Base-by-base conservation (phyloP, 345 rosid species). In the Aquilaria yunnanensis region DNA sequence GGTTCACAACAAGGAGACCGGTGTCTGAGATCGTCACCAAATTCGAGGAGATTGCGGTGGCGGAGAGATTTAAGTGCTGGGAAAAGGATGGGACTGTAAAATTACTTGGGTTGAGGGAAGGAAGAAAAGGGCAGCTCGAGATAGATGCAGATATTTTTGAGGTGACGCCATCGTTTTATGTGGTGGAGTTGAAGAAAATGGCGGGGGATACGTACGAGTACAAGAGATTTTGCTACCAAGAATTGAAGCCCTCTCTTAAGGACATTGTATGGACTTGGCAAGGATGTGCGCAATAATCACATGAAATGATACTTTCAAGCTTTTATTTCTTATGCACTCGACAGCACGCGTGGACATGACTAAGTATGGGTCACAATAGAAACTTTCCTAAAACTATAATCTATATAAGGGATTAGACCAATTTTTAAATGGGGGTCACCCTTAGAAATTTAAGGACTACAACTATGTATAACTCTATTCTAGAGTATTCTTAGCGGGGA, bases 211-310 rank as follows among this genome's bases (percentile, higher is more conserved):
- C 98, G 4, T 65, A 87, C 63, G 96, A 92, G 71, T 92, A 89
- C 60, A 76, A 63, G 47, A 58, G 80, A 4, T 89, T 92, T 51
- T 89, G 83, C 51, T 80, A 84, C 67, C 71, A 66, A 5, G 96
- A 72, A 65, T 66, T 92, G 62, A 92, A 77, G 69, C 91, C 96
- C 16, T 87, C 93, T 31, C 81, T 92, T 7, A 80, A 83, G 67
- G 98, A 89, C 59, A 90, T 92, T n/a, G 96, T 89, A 6, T 85
- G 98, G 96, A 78, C 78, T 45, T 92, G 96, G 94, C 79, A 87
- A 62, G 92, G 86, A 50, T 67, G 29, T 65, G 70, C 62, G 63
- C 77, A 54, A 51, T 14, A 62, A 37, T 14, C 23, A 3, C 45
- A 29, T 2, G 5, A 37, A 9, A 37, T 37, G 43, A 37, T 37